A percentile compares a stretch with the other conserved stretches of the same genome.
Conservation (phyloP, 257 asterid genomes). For the Asclepias syriaca region DNA sequence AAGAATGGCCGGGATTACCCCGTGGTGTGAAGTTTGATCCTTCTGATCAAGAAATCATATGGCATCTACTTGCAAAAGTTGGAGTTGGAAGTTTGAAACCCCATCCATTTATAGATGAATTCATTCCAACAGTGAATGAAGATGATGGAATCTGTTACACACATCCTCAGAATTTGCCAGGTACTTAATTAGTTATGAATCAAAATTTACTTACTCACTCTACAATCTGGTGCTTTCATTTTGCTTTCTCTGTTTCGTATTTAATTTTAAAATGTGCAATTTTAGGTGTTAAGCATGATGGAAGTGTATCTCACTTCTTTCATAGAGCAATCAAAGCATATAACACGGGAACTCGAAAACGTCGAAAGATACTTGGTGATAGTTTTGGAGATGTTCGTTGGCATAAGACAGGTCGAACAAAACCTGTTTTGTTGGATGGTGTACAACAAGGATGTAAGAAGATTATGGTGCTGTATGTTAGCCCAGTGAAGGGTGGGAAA, state of each 20-base stretch:
- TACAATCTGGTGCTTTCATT: constrained; percentile 1
- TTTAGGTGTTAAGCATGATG: constrained; percentile 92
- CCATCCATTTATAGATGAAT: constrained; percentile 82
- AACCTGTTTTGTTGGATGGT: constrained; percentile 79
- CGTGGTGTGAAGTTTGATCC: constrained; percentile 97
- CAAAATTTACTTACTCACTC: not conserved
- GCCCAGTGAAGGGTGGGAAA: constrained; percentile 69
- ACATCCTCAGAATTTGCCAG: constrained; percentile 91
- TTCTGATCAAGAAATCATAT: constrained; percentile 75
- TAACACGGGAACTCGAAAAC: constrained; percentile 85
- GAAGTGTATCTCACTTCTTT: constrained; percentile 83
- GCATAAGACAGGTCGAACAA: constrained; percentile 97
- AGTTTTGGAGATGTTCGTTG: constrained; percentile 81
- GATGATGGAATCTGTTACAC: constrained; percentile 95
- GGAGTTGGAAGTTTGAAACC: constrained; percentile 42
- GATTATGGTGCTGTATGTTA: constrained; percentile 85
- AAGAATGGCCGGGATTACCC: constrained; percentile 97
- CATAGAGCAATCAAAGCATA: constrained; percentile 94
- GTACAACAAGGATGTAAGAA: constrained; percentile 87
- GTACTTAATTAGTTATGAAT: constrained; percentile 28
- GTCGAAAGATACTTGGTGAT: constrained; percentile 76
- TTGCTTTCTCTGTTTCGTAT: not conserved
- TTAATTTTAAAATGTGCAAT: not conserved
- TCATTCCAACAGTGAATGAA: constrained; percentile 74
- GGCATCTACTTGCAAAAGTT: constrained; percentile 79